A percentile compares a stretch with the other conserved stretches of the same genome.
phyloP scores from a whole-genome alignment of 768 basidiomycete species.

The Neoboletus subvelutipes region DNA sequence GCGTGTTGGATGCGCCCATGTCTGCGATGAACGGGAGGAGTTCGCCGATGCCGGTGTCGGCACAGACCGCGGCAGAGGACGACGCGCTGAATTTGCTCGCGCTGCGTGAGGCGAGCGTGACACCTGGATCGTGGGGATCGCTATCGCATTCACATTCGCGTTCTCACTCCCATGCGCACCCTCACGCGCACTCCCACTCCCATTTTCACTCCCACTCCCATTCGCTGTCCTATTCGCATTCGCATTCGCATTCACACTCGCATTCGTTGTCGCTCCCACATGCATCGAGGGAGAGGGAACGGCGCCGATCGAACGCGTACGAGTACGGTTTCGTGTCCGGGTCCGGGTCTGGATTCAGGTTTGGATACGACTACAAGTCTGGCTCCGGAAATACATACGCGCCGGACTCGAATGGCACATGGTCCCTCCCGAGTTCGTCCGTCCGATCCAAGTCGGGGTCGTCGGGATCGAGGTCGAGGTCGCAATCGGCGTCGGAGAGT shows the following conservation, averaged over 20 bases:
- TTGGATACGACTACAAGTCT: background rate
- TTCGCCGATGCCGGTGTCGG: constrained; percentile 5
- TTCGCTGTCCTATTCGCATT: constrained; percentile 2
- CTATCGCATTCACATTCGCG: constrained; percentile 1
- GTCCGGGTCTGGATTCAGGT: background rate
- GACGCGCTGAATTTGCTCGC: constrained; percentile 31
- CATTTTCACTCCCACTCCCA: background rate
- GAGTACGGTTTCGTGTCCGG: constrained; percentile 6
- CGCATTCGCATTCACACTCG: background rate
- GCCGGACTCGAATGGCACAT: constrained; percentile 38
- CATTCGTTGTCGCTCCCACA: constrained; percentile 4
- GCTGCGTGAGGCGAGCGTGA: constrained; percentile 13
- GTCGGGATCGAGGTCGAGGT: constrained; percentile 33
- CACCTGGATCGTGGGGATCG: constrained; percentile 1
- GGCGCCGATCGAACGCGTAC: constrained; percentile 16
- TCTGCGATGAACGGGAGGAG: background rate
- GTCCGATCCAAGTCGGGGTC: constrained; percentile 42
- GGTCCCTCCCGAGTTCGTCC: constrained; percentile 58
- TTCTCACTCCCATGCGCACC: background rate
- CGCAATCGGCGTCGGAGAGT: constrained; percentile 35
- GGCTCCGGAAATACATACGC: constrained; percentile 8
- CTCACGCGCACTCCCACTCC: background rate
- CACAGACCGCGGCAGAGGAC: constrained; percentile 6
- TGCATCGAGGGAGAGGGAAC: constrained; percentile 2
- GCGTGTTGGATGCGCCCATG: constrained; percentile 25